Base-by-base conservation (phyloP, 1,284 basidiomycete species). In the Cystobasidiaceae sp. region DNA sequence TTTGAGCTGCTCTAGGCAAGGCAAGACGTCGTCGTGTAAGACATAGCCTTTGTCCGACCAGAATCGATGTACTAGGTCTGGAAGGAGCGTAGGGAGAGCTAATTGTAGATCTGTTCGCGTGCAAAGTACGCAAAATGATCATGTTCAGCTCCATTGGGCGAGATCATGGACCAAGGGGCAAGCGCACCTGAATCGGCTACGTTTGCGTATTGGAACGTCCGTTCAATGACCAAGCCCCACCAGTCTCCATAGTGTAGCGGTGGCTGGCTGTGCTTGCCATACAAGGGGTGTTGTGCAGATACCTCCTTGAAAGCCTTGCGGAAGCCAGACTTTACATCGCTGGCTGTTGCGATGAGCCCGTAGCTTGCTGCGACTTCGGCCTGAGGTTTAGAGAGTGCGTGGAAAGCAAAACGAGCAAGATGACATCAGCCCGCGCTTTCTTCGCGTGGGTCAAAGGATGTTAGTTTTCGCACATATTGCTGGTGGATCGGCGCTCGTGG, bases 211-310 rank as follows among this genome's bases (percentile, higher is more conserved):
- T 57, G 52, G 41, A 72, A 71, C 0, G 70, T 70, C 2, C 68
- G 57, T 27, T 56, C 56, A 23, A 72, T 72, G 23, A 71, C 68
- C 9, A 51, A 46, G 17, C 37, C 15, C 72, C 72, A 73, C 72
- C 72, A 73, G 2, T 55, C 39, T n/a, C 43, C n/a, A 11, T 71
- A 48, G 3, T 66, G 52, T 3, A 73, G 57, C 4, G 67, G 66
- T 0, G 70, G 68, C 2, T 11, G 21, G n/a, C 67, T 67, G 28
- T 46, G 58, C 41, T 71, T 71, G 25, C 72, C 72, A 43, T 73
- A 73, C 27, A 73, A 23, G 4, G 71, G 72, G 33, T 72, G 59
- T 2, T 21, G 11, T 17, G 39, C 23, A 7, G 58, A 25, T 50
- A 67, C 64, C 1, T 61, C 34, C 59, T 69, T 70, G 67, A 69